Base-by-base conservation (phyloP, 2,329 filamentous ascomycete species). In the Beauveria sp. region DNA sequence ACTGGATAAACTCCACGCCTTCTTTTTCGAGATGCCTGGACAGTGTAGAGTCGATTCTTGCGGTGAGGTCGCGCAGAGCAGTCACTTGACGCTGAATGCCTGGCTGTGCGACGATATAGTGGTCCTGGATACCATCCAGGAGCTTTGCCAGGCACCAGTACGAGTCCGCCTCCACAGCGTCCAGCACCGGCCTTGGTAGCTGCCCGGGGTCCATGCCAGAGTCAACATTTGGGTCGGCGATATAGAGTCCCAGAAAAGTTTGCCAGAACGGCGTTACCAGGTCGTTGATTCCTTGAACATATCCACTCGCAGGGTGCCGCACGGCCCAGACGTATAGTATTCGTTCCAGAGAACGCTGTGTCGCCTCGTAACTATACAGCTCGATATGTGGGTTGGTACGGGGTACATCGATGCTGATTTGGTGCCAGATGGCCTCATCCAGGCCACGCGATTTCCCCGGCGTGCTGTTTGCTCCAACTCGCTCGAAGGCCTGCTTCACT, bases 141-240 rank as follows among this genome's bases (percentile, higher is more conserved):
- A 99, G 82, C 74, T 99, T 99, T 0, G 95, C 97, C 64, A 99
- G 79, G 74, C 95, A 99, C 95, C 95, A 99, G 73, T 98, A 99
- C 0, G 92, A 91, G 76, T 99, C 95, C 7, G 95, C 95, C 76
- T 99, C 95, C 7, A 99, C 95, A 0, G 95, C 95, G 73, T 99
- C 95, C 45, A 99, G 79, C 7, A 99, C 96, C 42, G 91, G 83
- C 72, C 87, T 89, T 2, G 95, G 95, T 42, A 99, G 77, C 74
- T 98, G 93, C 1, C 93, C 95, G 0, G 95, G 95, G 73, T 99
- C 95, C 92, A 99, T 97, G 61, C 93, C 93, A 63, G 85, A 88
- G 73, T 96, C 92, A 52, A 98, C 91, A 71, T 97, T 88, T 31
- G 88, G 84, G 72, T 97, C 91, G n/a, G 91, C 93, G 64, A 98